Evolutionary conservation across 148 eudicot species (phyloP).

Genomic region (Hydrangea macrophylla): DNA sequence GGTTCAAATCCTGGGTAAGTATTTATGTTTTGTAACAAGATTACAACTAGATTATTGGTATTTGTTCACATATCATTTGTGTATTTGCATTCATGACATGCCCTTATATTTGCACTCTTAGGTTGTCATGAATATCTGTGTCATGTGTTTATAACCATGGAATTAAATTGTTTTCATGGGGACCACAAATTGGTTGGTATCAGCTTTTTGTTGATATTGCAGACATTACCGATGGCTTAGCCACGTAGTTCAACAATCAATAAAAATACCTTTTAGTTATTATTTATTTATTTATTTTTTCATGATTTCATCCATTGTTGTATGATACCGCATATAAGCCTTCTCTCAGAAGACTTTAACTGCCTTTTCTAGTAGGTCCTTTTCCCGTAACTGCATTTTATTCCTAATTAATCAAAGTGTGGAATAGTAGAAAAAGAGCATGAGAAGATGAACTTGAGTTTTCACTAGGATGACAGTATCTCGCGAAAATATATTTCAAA

Average conservation of each 20-base stretch:
- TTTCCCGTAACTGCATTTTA: too few species aligned
- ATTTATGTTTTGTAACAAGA: neutral
- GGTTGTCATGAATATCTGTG: neutral
- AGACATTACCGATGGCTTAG: neutral
- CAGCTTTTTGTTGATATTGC: neutral
- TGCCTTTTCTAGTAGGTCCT: too few species aligned
- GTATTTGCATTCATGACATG: neutral
- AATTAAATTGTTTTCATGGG: neutral
- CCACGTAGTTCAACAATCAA: neutral
- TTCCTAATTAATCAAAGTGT: too few species aligned
- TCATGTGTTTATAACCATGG: neutral
- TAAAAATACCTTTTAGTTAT: too few species aligned
- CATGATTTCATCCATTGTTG: too few species aligned
- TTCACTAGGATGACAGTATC: too few species aligned
- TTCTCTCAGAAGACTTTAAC: too few species aligned
- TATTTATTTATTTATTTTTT: too few species aligned
- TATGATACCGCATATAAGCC: too few species aligned
- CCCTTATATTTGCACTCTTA: neutral
- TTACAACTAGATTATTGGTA: neutral
- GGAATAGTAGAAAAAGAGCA: too few species aligned
- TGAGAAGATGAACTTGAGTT: too few species aligned
- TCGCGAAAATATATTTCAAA: too few species aligned
- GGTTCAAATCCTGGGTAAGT: constrained; percentile 75
- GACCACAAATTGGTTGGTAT: neutral
- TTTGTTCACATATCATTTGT: neutral